Evolutionary conservation across 2,329 filamentous ascomycete genomes (phyloP).

Genomic region (Diaporthe caulivora): DNA sequence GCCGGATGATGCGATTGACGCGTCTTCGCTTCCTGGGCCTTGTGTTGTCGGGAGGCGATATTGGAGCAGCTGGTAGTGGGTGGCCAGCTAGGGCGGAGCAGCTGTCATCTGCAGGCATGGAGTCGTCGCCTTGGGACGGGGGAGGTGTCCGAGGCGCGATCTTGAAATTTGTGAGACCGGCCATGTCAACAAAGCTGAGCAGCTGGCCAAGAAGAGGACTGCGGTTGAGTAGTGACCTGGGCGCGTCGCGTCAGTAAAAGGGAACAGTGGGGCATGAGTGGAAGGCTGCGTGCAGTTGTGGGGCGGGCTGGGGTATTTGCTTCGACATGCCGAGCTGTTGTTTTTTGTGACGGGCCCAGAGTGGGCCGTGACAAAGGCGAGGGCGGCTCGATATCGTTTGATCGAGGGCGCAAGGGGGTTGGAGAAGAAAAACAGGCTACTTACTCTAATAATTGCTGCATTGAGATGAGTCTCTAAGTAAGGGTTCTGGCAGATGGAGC

Average conservation of each 20-base stretch:
- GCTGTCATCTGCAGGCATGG: background rate
- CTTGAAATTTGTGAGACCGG: constrained; percentile 15
- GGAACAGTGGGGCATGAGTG: background rate
- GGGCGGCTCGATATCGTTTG: background rate
- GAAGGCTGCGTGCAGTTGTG: constrained; percentile 1
- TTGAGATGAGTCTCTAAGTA: constrained; percentile 9
- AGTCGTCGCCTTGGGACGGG: constrained; percentile 13
- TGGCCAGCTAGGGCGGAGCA: background rate
- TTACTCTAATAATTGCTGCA: constrained; percentile 36
- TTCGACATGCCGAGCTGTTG: background rate
- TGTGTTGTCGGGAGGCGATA: constrained; percentile 23
- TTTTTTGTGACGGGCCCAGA: background rate
- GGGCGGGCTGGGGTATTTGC: constrained; percentile 21
- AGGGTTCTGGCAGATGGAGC: background rate
- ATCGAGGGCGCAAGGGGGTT: background rate
- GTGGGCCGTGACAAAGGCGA: constrained; percentile 13
- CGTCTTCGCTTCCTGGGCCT: constrained; percentile 42
- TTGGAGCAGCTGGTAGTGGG: constrained; percentile 1
- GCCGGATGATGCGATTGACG: constrained; percentile 51
- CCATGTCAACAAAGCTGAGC: constrained; percentile 34
- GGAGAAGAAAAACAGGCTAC: background rate
- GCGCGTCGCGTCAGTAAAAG: constrained; percentile 31
- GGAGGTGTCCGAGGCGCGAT: constrained; percentile 19
- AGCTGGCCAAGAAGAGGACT: constrained; percentile 38
- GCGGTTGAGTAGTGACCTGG: constrained; percentile 31